phyloP scores from a whole-genome alignment of 1,284 basidiomycete genomes.

The Boletus sp. region DNA sequence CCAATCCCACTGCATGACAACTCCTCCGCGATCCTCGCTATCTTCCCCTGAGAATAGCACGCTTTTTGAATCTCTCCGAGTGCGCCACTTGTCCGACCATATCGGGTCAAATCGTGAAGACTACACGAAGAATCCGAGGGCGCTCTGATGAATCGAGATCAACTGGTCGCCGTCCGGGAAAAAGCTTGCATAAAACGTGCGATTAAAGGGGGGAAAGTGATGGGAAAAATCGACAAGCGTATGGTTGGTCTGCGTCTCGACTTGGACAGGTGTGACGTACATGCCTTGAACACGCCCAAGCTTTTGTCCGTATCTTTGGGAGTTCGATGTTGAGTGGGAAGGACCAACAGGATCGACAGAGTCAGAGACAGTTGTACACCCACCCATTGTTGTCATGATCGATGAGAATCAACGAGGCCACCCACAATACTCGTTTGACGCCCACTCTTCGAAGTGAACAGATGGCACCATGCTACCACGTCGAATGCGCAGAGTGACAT shows the following conservation, averaged over 20 bases:
- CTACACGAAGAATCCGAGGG: conserved; percentile 62
- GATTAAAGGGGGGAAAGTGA: conserved; percentile 71
- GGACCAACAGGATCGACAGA: neutral
- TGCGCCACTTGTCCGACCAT: conserved; percentile 37
- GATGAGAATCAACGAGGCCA: no score
- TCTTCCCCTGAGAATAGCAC: conserved; percentile 61
- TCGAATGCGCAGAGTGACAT: conserved; percentile 79
- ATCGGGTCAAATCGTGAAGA: conserved; percentile 40
- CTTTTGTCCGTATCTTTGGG: conserved; percentile 53
- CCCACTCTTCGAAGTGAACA: conserved; percentile 63
- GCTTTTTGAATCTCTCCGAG: conserved; percentile 51
- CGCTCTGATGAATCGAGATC: conserved; percentile 70
- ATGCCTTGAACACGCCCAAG: conserved; percentile 74
- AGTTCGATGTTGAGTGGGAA: neutral
- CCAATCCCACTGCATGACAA: conserved; percentile 39
- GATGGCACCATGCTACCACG: conserved; percentile 64
- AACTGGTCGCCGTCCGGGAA: conserved; percentile 81
- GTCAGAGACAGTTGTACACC: conserved; percentile 25
- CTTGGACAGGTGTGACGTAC: conserved; percentile 65
- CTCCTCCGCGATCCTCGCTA: conserved; percentile 61
- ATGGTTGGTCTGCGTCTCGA: conserved; percentile 72
- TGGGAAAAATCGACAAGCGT: conserved; percentile 63
- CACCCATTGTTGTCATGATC: conserved; percentile 75
- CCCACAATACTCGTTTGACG: conserved; percentile 61
- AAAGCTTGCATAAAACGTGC: conserved; percentile 67